Percentiles rank a stretch among this genome's conserved stretches.
phyloP scores from a whole-genome alignment of 2,329 filamentous ascomycete species.

The Pestalotiopsis sp. region DNA sequence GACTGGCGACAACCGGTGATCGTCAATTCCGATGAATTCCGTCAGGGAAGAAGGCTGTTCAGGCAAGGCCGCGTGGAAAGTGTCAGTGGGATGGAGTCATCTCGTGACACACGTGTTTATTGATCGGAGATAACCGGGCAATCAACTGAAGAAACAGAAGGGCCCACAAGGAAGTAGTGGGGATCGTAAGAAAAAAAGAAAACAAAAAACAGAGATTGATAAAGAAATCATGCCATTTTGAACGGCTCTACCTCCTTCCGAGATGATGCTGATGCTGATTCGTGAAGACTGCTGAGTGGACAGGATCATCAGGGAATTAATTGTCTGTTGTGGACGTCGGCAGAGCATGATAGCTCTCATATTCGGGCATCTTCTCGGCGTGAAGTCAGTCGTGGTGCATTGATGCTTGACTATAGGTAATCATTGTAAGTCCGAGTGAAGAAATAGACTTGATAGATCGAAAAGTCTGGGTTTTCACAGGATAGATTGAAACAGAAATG shows the following conservation, averaged over 20 bases:
- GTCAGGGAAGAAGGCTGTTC: background rate
- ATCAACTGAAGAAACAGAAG: background rate
- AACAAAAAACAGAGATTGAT: background rate
- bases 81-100: background rate
- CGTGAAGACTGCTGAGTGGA: background rate
- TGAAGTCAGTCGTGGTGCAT: background rate
- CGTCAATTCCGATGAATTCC: background rate
- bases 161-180: background rate
- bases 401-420: background rate
- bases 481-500: background rate
- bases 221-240: background rate
- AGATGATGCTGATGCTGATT: background rate
- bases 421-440: background rate
- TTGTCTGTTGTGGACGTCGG: background rate
- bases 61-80: background rate
- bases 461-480: background rate
- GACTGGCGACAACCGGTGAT: background rate
- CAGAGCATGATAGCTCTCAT: background rate
- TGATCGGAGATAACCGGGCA: background rate
- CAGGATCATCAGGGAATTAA: background rate
- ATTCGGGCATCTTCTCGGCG: background rate
- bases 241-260: background rate
- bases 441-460: background rate
- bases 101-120: background rate
- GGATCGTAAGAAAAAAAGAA: background rate